Base-by-base conservation (phyloP, 257 asterid genomes). In the Echium plantagineum region DNA sequence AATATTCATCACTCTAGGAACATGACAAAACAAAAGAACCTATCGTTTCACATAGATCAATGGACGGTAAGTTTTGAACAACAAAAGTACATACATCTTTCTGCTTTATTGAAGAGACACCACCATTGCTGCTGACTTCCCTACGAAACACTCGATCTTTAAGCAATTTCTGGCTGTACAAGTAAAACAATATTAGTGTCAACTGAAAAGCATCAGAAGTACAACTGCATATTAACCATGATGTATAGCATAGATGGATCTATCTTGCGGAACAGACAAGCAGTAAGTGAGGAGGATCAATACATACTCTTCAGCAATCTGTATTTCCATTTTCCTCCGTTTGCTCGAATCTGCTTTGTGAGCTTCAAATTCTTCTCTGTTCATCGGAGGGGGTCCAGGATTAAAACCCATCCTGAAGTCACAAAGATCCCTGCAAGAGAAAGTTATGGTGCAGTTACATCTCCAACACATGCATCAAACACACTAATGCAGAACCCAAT, bases 311-410 rank as follows among this genome's bases (percentile, higher is more conserved):
- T 81, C 90, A 6, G 85, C 82, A 13, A 17, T 18, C 5, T 77
- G 90, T 65, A 78, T 78, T 72, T 88, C 96, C 70, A 78, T 72
- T 58, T 93, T 96, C 28, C 90, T 96, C 74, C 85, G 85, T 75
- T 97, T 79, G 75, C 78, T 89, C 66, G 79, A 63, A 60, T 81
- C 90, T 28, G 95, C 87, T 78, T 89, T 89, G 61, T 85, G 85
- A 67, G 97, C 96, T 81, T 93, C 99, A 75, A 93, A 89, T 70
- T 89, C 95, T 68, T 89, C 97, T 66, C 96, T 74, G 57, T 90
- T 84, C 96, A 89, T 71, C 38, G 77, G 22, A 13, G 96, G 96
- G 15, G 78, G 81, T 47, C 87, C 89, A 69, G 79, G 66, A 77
- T 85, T 86, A 73, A 75, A 93, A 66, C 99, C 96, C 91, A 89